phyloP scores from a whole-genome alignment of 768 basidiomycete species.

The Leucogyrophana mollusca region DNA sequence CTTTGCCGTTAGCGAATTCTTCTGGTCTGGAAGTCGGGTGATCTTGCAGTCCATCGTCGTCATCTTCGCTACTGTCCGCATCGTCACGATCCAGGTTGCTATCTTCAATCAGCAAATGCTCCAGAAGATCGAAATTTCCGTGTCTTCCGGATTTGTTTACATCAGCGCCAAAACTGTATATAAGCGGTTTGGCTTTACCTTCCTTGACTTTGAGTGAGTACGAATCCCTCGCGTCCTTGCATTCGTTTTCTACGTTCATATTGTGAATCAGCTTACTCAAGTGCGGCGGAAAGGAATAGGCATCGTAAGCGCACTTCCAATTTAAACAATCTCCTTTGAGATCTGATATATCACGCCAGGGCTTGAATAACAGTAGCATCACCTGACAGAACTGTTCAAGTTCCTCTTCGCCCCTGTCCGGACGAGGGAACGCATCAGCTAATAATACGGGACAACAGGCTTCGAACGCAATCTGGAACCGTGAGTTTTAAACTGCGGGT shows the following conservation, averaged over 20 bases:
- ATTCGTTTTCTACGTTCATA: conserved; percentile 8
- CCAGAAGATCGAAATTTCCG: too few species aligned
- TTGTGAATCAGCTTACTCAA: conserved; percentile 2
- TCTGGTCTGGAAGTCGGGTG: too few species aligned
- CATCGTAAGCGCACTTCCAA: background rate
- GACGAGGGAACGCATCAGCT: background rate
- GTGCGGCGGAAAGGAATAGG: background rate
- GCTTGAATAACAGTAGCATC: conserved; percentile 3
- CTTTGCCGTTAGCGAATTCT: too few species aligned
- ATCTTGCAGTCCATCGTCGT: too few species aligned
- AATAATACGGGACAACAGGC: conserved; percentile 8
- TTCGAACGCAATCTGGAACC: too few species aligned
- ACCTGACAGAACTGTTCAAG: background rate
- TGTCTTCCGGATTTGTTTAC: too few species aligned
- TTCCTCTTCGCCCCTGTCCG: background rate
- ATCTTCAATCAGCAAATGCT: too few species aligned
- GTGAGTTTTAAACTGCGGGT: conserved; percentile 6
- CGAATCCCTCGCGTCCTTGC: conserved; percentile 8
- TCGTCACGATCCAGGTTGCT: too few species aligned
- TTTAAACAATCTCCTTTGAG: background rate
- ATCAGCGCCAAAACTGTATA: too few species aligned
- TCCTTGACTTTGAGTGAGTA: too few species aligned
- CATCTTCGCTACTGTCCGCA: too few species aligned
- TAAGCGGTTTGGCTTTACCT: too few species aligned
- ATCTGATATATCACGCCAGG: conserved; percentile 1